These are phyloP conservation scores for Ophiosphaerella narmari DNA, from an alignment of 2,329 filamentous ascomycete genomes.

Conservation along the genomic window DNA sequence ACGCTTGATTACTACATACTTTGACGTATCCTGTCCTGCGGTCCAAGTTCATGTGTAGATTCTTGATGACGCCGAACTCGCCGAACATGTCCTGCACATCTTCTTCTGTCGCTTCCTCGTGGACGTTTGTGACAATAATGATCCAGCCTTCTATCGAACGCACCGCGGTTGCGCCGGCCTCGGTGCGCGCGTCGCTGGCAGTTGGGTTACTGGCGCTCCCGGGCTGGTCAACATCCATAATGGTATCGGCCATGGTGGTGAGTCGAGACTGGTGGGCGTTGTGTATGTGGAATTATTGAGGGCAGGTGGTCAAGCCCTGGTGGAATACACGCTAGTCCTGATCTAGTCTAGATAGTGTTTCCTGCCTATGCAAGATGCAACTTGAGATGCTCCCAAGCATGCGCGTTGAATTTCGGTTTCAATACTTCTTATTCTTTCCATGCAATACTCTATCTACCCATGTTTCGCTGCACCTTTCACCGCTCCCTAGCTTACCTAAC, in stretches of 20 bases:
- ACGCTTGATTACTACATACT: slow-evolving; percentile 52
- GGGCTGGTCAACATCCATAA: slow-evolving; percentile 51
- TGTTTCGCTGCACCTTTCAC: too few species aligned
- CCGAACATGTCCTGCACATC: slow-evolving; percentile 80
- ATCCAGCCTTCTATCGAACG: slow-evolving; percentile 91
- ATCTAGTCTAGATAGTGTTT: too few species aligned
- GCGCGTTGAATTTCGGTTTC: too few species aligned
- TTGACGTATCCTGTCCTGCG: slow-evolving; percentile 85
- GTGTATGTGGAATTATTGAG: not conserved
- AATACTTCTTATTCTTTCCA: too few species aligned
- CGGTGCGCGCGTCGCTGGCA: slow-evolving; percentile 71
- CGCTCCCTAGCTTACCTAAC: too few species aligned
- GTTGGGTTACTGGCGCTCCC: slow-evolving; percentile 52
- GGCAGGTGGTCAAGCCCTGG: too few species aligned
- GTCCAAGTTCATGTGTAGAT: slow-evolving; percentile 82
- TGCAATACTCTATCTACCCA: too few species aligned
- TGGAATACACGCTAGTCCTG: too few species aligned
- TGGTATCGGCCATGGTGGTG: slow-evolving; percentile 50
- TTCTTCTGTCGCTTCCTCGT: slow-evolving; percentile 86
- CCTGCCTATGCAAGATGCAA: too few species aligned
- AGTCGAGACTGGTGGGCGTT: not conserved
- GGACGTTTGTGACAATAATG: slow-evolving; percentile 82
- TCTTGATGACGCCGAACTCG: slow-evolving; percentile 86
- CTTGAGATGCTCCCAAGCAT: too few species aligned
- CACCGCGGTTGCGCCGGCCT: slow-evolving; percentile 75